Evolutionary conservation across 345 rosid species (phyloP), one percentile per base, ranked within the genome.

Genomic region (Pelargonium nanum): DNA sequence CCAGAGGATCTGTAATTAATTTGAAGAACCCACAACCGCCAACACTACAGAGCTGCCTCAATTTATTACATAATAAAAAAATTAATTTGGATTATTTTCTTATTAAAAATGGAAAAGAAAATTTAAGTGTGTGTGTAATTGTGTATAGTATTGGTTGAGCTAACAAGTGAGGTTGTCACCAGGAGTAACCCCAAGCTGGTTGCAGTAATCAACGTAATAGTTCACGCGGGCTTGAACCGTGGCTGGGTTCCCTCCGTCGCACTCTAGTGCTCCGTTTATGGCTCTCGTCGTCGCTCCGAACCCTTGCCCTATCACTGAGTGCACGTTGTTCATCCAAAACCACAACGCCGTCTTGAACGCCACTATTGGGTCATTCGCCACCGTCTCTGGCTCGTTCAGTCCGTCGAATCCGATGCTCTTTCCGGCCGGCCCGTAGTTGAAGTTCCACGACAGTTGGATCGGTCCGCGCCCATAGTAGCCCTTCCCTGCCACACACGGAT

Each of bases 381-480:
- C 65, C 5, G 45, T 26, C 30, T 65, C 68, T 8, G 68, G 68
- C 1, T 23, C 12, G 22, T 57, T 57, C 9, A 65, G 12, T 13
- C 68, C 68, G 22, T 65, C 62, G 30, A 65, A 65, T 25, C 22
- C 34, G 28, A 17, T 65, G 48, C 26, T 50, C 4, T 20, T 8
- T 0, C 68, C 68, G 0, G 68, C 62, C 0, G 56, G 40, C 26
- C 68, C 68, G 9, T 65, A 65, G 16, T 64, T 65, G 48, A 23
- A 65, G 12, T 65, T 65, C 62, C 62, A 65, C 26, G 68, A 9
- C 5, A 65, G 57, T 12, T 65, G 68, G 22, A 65, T 5, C 1
- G 68, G 68, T 19, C 62, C 68, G 0, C 68, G 68, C 9, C 68
- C 62, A 6, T 48, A 65, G 57, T 65, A 65, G 16, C 56, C 28